These are phyloP conservation scores for Nitzschia sp. DNA, from an alignment of 108 stramenopile genomes.

Conservation along the genomic window DNA sequence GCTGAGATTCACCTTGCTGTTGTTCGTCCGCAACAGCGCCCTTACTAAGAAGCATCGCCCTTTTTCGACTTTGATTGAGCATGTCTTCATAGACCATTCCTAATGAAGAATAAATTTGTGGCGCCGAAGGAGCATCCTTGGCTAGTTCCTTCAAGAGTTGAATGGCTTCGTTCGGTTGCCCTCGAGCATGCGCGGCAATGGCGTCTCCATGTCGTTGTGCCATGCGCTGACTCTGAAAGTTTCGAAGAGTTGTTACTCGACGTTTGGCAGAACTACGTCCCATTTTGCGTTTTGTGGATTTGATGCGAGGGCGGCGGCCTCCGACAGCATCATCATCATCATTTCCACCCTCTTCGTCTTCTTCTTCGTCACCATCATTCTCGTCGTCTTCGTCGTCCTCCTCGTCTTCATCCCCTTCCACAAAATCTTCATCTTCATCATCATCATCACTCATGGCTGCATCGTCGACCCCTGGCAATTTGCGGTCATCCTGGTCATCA, in stretches of 20 bases:
- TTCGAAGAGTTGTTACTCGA: slow-evolving; percentile 57
- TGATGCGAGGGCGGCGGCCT: neutral
- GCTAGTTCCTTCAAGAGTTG: slow-evolving; percentile 72
- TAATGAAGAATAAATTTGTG: slow-evolving; percentile 83
- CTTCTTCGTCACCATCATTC: slow-evolving; percentile 32
- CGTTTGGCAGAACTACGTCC: slow-evolving; percentile 10
- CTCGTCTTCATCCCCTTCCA: slow-evolving; percentile 2
- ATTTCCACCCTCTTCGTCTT: slow-evolving; percentile 25
- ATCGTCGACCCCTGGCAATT: neutral
- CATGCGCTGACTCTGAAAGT: slow-evolving; percentile 73
- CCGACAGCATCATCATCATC: slow-evolving; percentile 5
- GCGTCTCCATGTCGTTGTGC: slow-evolving; percentile 81
- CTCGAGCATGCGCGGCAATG: slow-evolving; percentile 71
- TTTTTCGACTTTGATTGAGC: slow-evolving; percentile 48
- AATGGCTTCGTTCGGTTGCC: slow-evolving; percentile 61
- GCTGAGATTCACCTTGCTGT: neutral
- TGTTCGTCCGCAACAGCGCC: neutral
- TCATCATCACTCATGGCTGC: slow-evolving; percentile 25
- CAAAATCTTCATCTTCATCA: slow-evolving; percentile 18
- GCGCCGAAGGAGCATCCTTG: slow-evolving; percentile 75
- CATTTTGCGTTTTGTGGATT: neutral
- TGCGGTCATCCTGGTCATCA: slow-evolving; percentile 4
- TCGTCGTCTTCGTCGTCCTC: slow-evolving; percentile 27
- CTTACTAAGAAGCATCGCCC: no score
- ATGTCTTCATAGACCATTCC: slow-evolving; percentile 89